Evolutionary conservation across 176 grass and related monocot species (phyloP).

Genomic region (Musa schizocarpa): DNA sequence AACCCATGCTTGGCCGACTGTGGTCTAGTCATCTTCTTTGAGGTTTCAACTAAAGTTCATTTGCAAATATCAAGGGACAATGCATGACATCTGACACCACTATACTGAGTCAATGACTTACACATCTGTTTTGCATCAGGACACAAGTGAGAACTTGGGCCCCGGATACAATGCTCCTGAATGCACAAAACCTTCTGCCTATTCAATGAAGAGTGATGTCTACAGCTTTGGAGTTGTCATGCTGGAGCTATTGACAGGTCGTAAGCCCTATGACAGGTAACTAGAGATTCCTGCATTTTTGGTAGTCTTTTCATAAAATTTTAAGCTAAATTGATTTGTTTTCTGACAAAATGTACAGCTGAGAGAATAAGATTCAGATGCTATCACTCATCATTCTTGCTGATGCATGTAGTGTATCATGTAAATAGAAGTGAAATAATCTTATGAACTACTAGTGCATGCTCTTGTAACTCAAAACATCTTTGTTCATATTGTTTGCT

Average conservation of each 20-base stretch:
- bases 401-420: too few species aligned
- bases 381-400: too few species aligned
- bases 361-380: background rate
- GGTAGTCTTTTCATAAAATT: slow-evolving; percentile 3
- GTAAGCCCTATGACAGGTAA: slow-evolving; percentile 73
- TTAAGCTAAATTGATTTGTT: slow-evolving; percentile 7
- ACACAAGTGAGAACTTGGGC: slow-evolving; percentile 60
- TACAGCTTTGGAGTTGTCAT: slow-evolving; percentile 76
- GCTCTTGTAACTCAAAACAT: too few species aligned
- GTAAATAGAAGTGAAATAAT: too few species aligned
- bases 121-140: slow-evolving; percentile 28
- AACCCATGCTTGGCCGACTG: slow-evolving; percentile 62
- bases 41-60: slow-evolving; percentile 37
- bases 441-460: too few species aligned
- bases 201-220: slow-evolving; percentile 69
- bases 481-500: too few species aligned
- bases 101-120: background rate
- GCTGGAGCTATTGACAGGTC: slow-evolving; percentile 84
- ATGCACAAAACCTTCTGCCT: slow-evolving; percentile 46
- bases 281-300: background rate
- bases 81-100: background rate
- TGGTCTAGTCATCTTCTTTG: slow-evolving; percentile 55
- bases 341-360: slow-evolving; percentile 4
- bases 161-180: slow-evolving; percentile 70
- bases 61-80: background rate